Evolutionary conservation across 371 early-diverging fungal species (phyloP).

Genomic region (Syncephalis fuscata): DNA sequence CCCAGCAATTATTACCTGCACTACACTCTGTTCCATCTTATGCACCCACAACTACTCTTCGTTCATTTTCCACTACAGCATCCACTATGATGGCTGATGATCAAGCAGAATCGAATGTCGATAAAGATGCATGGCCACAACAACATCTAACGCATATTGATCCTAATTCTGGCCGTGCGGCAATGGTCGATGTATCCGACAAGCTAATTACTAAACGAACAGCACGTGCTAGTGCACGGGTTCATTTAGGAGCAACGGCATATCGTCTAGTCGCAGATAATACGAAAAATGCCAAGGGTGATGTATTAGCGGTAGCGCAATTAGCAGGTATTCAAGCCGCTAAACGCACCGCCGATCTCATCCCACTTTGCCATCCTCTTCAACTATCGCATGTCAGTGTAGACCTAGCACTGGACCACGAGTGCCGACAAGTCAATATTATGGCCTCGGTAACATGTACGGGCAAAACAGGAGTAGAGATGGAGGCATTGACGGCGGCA

Average conservation of each 20-base stretch:
- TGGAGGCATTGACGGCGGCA: constrained; percentile 80
- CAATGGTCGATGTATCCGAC: constrained; percentile 70
- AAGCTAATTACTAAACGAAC: constrained; percentile 47
- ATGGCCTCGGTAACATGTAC: constrained; percentile 35
- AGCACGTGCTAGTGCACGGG: constrained; percentile 52
- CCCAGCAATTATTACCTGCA: too few species aligned
- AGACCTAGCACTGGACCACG: constrained; percentile 27
- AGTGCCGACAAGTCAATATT: constrained; percentile 12
- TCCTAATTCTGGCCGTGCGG: constrained; percentile 44
- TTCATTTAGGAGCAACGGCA: constrained; percentile 38
- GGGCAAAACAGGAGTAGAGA: constrained; percentile 86
- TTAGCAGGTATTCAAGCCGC: constrained; percentile 87
- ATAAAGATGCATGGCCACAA: too few species aligned
- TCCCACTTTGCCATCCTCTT: constrained; percentile 84
- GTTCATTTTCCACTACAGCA: too few species aligned
- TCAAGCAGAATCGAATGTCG: too few species aligned
- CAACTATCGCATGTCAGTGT: constrained; percentile 51
- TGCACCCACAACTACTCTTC: too few species aligned
- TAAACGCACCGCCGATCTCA: constrained; percentile 60
- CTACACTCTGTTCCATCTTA: too few species aligned
- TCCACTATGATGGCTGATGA: too few species aligned
- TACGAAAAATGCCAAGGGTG: constrained; percentile 52
- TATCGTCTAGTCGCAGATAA: constrained; percentile 37
- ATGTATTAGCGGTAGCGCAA: constrained; percentile 73
- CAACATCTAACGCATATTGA: constrained; percentile 56